Evolutionary conservation across 2,329 filamentous ascomycete species (phyloP), one percentile per base, ranked within the genome.

Genomic region (Aspergillus pseudoglaucus): DNA sequence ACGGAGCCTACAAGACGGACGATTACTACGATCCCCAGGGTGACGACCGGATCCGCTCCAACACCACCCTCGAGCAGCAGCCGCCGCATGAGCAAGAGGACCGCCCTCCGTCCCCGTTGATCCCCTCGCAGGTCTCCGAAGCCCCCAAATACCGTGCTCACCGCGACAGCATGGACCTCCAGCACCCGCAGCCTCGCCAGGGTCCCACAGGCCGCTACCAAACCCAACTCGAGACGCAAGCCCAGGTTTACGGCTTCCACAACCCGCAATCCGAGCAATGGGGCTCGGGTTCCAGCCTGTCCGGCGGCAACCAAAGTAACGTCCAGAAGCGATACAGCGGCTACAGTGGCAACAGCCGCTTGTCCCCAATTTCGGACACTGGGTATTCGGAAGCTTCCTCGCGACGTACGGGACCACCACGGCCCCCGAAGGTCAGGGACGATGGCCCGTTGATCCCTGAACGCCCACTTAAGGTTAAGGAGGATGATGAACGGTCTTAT

Each of bases 141-240:
- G 77, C 80, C 49, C 81, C 82, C 14, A 84, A 84, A 55, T 85
- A 84, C 57, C 78, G 81, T 55, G 81, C 80, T 49, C 79, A 84
- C 56, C 77, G 82, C 49, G 81, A 83, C 60, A 83, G 80, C 44
- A 62, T 84, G 48, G 80, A 83, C 54, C 66, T 85, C 39, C 76
- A 83, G 56, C 82, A 85, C 58, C 82, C 82, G 10, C 82, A 84
- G 60, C 82, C 82, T 12, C 75, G 81, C 32, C 78, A 77, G 51
- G 82, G 82, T 2, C 77, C 80, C 2, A 83, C 81, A 2, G 75
- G 76, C 35, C 79, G 80, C 33, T 82, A 82, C 58, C 80, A 84
- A 58, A 76, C 75, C 46, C 76, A 79, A 17, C 70, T 85, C 8
- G 82, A 85, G 63, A 76, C 74, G 2, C 76, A 83, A 59, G 82